Percentiles rank a stretch among this genome's conserved stretches.
Evolutionary conservation across 768 basidiomycete genomes (phyloP).

Genomic region (Tricholoma sp.): DNA sequence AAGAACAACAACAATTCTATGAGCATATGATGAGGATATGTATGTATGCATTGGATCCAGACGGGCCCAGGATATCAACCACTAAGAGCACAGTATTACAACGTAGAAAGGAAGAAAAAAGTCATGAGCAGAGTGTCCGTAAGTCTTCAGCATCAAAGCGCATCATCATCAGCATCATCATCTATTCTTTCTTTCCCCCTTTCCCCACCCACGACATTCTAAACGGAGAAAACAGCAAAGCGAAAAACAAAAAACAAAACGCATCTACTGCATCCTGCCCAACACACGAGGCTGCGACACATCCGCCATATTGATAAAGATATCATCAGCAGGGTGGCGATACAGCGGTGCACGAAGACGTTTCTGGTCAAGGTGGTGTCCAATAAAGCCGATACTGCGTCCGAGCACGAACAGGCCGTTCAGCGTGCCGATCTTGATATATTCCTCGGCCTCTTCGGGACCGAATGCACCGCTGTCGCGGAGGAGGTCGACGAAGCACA

Average conservation of each 20-base stretch:
- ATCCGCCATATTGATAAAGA: slow-evolving; percentile 93
- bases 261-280: slow-evolving; percentile 38
- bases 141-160: neutral
- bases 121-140: neutral
- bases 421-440: slow-evolving; percentile 93
- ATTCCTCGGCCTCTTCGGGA: slow-evolving; percentile 93
- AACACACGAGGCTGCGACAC: slow-evolving; percentile 77
- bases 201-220: no score
- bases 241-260: neutral
- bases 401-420: slow-evolving; percentile 98
- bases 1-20: neutral
- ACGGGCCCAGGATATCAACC: neutral
- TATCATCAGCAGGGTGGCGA: slow-evolving; percentile 92
- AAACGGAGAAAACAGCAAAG: no score
- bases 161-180: neutral
- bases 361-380: slow-evolving; percentile 96
- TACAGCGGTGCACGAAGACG: slow-evolving; percentile 88
- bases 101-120: neutral
- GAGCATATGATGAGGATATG: neutral
- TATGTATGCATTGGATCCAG: neutral
- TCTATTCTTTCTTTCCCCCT: neutral
- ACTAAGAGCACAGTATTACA: neutral
- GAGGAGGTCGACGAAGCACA: slow-evolving; percentile 93
- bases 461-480: slow-evolving; percentile 93
- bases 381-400: slow-evolving; percentile 96